Percentiles rank a stretch among this genome's conserved stretches.
phyloP scores from a whole-genome alignment of 768 basidiomycete genomes.

The Termitomyces sp. region DNA sequence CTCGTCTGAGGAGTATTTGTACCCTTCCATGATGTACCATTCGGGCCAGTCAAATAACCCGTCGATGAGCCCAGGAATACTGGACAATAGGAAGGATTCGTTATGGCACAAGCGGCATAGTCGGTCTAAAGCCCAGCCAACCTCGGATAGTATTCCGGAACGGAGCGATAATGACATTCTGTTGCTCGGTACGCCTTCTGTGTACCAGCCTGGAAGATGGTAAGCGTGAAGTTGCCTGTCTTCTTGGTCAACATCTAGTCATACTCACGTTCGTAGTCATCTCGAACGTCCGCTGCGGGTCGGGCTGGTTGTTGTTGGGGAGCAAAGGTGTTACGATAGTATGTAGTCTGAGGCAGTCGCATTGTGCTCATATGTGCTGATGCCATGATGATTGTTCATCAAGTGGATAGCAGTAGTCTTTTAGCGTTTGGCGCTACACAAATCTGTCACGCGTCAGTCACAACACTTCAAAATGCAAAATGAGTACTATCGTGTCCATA shows the following conservation, averaged over 20 bases:
- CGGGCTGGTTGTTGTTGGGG: conserved; percentile 20
- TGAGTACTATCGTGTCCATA: too few relatives aligned
- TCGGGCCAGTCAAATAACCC: conserved; percentile 88
- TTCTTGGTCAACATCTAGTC: neutral
- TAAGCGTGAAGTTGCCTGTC: conserved; percentile 11
- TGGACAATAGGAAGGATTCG: conserved; percentile 69
- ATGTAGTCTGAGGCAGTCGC: conserved; percentile 17
- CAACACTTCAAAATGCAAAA: too few relatives aligned
- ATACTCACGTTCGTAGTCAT: conserved; percentile 73
- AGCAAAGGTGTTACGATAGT: conserved; percentile 25
- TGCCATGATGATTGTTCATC: conserved; percentile 4
- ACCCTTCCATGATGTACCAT: conserved; percentile 70
- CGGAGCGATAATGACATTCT: conserved; percentile 88
- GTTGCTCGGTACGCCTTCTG: conserved; percentile 75
- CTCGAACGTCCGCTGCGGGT: conserved; percentile 46
- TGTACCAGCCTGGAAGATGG: conserved; percentile 67
- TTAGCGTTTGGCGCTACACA: conserved; percentile 23
- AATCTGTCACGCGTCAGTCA: conserved; percentile 10
- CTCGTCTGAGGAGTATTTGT: conserved; percentile 38
- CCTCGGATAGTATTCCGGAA: conserved; percentile 78
- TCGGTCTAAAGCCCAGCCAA: conserved; percentile 87
- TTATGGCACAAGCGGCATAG: conserved; percentile 78
- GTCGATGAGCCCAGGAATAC: conserved; percentile 76
- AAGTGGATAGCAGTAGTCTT: neutral
- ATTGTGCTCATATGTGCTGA: conserved; percentile 11